Percentiles rank a stretch among this genome's conserved stretches.
Evolutionary conservation across 371 early-diverging fungal genomes (phyloP).

Genomic region (Syncephalastrum sp.): DNA sequence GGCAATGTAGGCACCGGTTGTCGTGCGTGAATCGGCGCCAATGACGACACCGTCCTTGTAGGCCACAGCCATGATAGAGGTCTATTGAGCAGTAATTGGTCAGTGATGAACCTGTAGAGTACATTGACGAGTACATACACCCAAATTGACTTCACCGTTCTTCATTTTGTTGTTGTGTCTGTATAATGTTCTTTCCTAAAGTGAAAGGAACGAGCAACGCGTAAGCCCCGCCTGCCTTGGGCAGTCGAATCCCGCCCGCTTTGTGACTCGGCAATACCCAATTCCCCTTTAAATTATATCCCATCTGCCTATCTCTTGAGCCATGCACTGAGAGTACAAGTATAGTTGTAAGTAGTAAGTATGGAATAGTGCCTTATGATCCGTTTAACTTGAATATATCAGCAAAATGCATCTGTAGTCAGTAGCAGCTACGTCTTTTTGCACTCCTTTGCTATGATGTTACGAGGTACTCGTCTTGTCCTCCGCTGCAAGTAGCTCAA

Average conservation of each 20-base stretch:
- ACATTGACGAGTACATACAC: conserved; percentile 59
- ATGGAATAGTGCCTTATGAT: too few species aligned
- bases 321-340: too few species aligned
- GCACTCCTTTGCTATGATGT: too few species aligned
- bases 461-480: too few species aligned
- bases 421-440: too few species aligned
- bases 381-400: too few species aligned
- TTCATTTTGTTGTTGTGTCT: conserved; percentile 54
- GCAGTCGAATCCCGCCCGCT: not conserved
- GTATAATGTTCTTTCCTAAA: conserved; percentile 28
- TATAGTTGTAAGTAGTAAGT: too few species aligned
- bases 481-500: too few species aligned
- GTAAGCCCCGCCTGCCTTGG: conserved; percentile 1
- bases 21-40: conserved; percentile 99
- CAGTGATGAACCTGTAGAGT: not conserved
- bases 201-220: conserved; percentile 4
- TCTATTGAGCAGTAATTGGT: conserved; percentile 52
- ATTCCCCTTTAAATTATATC: too few species aligned
- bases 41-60: conserved; percentile 96
- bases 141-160: conserved; percentile 94
- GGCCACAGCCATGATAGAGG: conserved; percentile 99
- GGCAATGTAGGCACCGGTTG: conserved; percentile 96
- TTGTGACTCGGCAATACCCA: conserved; percentile 3
- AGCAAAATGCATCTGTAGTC: too few species aligned
- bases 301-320: too few species aligned